A percentile compares a stretch with the other conserved stretches of the same genome.
phyloP scores from a whole-genome alignment of 2,329 filamentous ascomycete genomes.

The Diaporthe velutina region DNA sequence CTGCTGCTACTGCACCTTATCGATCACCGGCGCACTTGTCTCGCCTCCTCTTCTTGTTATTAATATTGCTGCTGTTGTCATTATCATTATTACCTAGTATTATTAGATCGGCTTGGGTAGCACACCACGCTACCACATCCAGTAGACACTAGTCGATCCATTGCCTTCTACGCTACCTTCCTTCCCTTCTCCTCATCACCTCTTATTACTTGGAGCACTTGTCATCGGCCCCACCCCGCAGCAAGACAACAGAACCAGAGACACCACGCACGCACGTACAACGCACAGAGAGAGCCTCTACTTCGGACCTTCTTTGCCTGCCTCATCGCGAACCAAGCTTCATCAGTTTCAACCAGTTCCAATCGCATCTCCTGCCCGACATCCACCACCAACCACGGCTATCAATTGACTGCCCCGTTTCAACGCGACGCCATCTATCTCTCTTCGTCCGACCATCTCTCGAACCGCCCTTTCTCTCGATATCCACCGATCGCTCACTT shows the following conservation, averaged over 20 bases:
- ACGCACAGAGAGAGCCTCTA: background rate
- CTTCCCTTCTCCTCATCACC: conserved; percentile 26
- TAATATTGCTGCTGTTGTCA: background rate
- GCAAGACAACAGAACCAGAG: background rate
- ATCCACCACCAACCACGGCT: conserved; percentile 1
- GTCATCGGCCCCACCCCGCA: conserved; percentile 27
- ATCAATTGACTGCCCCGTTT: conserved; percentile 25
- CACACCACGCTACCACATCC: background rate
- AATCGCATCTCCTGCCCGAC: conserved; percentile 27
- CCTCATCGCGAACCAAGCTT: conserved; percentile 15
- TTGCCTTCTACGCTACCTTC: conserved; percentile 9
- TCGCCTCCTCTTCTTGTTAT: conserved; percentile 13
- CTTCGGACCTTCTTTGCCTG: conserved; percentile 7
- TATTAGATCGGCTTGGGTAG: conserved; percentile 12
- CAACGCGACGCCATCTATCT: conserved; percentile 21
- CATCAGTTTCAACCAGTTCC: conserved; percentile 22
- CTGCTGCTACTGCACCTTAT: background rate
- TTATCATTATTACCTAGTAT: conserved; percentile 3
- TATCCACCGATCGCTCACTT: conserved; percentile 18
- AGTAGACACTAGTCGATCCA: conserved; percentile 22
- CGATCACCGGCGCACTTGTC: background rate
- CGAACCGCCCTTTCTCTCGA: conserved; percentile 13
- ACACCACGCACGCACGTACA: background rate
- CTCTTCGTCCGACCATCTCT: conserved; percentile 12
- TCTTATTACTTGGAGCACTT: conserved; percentile 8